Evolutionary conservation across 768 basidiomycete genomes (phyloP), one percentile per base, ranked within the genome.

Genomic region (Tricholoma sp.): DNA sequence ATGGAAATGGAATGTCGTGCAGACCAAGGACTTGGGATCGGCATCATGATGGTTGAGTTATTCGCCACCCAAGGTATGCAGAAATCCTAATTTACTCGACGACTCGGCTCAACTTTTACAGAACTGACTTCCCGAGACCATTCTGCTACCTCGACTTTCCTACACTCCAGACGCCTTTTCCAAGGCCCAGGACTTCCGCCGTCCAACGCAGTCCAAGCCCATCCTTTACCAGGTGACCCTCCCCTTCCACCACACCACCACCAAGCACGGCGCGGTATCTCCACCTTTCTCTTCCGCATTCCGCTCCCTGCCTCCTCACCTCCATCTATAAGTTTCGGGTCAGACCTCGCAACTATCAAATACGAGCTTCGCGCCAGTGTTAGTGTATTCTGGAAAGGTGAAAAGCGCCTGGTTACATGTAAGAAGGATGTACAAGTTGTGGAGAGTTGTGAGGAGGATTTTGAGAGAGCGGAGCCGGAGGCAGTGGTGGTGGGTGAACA

Each of bases 141-240:
- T 69, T 85, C 89, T 21, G 91, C 91, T 2, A 88, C 85, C 0
- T 87, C 85, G 24, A 86, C 84, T 0, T 93, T 92, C 63, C 68
- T 91, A 29, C 86, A 88, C 60, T 81, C 76, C 56, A 78, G 82
- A 27, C 79, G 88, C 31, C 67, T 89, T 5, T 94, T 91, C 66
- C 91, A 93, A 70, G 91, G 90, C 2, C 88, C 87, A 2, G 85
- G 84, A 16, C 74, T 92, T 6, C 91, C 91, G 0, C 89, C 89
- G 7, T 92, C 91, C 10, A 93, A 93, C 66, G 88, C 91, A 1
- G 89, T 94, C 0, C 77, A 86, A 55, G 77, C 83, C 1, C 78
- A 86, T 66, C 80, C 85, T 2, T 66, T 72, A 4, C 77, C 82
- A 14, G 85, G 80, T 1, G 82, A 85, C 57, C 78, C 82, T 0